Base-by-base conservation (phyloP, 345 rosid species). In the Lepidium africanum region DNA sequence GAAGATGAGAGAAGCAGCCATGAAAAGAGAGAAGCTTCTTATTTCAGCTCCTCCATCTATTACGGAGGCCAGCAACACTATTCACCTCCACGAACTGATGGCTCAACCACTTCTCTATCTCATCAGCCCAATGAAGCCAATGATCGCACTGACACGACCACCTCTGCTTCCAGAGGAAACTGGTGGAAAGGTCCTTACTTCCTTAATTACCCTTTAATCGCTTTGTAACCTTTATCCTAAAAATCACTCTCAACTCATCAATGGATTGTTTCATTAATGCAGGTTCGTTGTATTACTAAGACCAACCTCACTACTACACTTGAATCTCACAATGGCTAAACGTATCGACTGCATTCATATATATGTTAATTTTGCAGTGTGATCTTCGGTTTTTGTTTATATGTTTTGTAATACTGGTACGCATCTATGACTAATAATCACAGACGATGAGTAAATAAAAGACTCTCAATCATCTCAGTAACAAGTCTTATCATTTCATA, bases 41-140 rank as follows among this genome's bases (percentile, higher is more conserved):
- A 92, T 40, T 71, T 80, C 40, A 90, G 92, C 73, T 92, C 98
- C 40, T 92, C 98, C 19, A 90, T 92, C 41, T 78, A 85, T 80
- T 92, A 92, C 65, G 98, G 97, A 37, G 98, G 98, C 42, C 97
- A 86, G 75, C 93, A 90, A 71, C 83, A 88, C 65, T 92, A 88
- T 63, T 82, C 93, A 67, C 77, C 78, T 63, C 83, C 93, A 27
- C 78, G 75, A 66, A 78, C 82, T 58, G 59, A 69, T 33, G 70
- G 47, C 41, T 35, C 65, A 7, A 30, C 65, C 14, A 16, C 59
- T 48, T 48, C 60, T 47, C 54, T 46, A 30, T 39, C 74, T 21
- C 59, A 68, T 21, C 74, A 69, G 8, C 32, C 46, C 17, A 69
- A 70, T 19, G 84, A 54, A 59, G 77, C 82, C 6, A 81, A 80